Percentiles rank a stretch among this genome's conserved stretches.
Conservation (phyloP, 2,329 filamentous ascomycete genomes). For the Ceratocystis destructans region DNA sequence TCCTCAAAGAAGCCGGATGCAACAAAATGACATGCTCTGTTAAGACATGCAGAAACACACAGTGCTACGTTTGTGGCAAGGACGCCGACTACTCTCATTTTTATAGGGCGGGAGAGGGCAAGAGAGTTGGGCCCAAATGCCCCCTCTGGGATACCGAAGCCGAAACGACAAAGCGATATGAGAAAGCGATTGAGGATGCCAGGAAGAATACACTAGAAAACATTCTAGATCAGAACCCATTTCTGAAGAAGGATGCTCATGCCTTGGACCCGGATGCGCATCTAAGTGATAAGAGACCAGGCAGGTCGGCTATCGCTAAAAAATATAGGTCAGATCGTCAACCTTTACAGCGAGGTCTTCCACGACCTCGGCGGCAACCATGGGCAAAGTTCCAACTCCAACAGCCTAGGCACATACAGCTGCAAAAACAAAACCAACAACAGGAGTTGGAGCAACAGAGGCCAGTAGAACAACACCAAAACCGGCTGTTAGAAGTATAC, state of each 20-base stretch:
- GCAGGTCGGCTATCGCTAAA: too few species aligned
- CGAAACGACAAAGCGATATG: background rate
- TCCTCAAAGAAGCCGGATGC: conserved; percentile 66
- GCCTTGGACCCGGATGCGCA: conserved; percentile 33
- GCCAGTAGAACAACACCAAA: too few species aligned
- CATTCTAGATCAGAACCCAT: conserved; percentile 44
- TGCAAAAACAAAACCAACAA: too few species aligned
- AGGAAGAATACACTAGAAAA: conserved; percentile 38
- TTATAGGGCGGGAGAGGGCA: conserved; percentile 30
- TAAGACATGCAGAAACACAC: conserved; percentile 36
- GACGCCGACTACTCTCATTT: conserved; percentile 59
- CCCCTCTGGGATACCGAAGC: conserved; percentile 48
- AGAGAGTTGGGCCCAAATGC: conserved; percentile 40
- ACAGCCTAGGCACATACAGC: too few species aligned
- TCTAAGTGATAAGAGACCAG: background rate
- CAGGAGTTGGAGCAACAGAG: too few species aligned
- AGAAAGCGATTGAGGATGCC: background rate
- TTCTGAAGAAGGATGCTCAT: background rate
- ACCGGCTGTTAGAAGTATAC: too few species aligned
- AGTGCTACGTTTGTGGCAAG: conserved; percentile 60
- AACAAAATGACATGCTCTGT: conserved; percentile 68
- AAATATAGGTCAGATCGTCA: too few species aligned
- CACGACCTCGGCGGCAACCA: too few species aligned
- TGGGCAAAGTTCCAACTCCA: too few species aligned
- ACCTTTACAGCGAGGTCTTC: too few species aligned